phyloP scores from a whole-genome alignment of 139 green algal species.

The Ettlia oleoabundans region DNA sequence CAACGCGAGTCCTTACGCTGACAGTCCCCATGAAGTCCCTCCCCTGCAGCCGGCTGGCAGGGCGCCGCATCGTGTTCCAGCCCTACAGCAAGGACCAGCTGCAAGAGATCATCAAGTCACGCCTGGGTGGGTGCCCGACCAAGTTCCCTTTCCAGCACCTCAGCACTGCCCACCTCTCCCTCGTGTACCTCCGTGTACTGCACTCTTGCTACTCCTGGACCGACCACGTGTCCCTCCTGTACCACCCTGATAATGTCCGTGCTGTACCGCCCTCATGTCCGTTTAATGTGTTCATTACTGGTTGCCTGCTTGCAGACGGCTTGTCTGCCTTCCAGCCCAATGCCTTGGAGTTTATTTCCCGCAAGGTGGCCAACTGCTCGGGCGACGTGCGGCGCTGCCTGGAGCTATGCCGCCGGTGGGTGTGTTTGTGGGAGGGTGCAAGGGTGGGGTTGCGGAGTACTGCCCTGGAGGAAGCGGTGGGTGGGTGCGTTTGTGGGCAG shows the following conservation, averaged over 20 bases:
- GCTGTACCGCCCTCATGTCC: neutral
- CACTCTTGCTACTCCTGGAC: neutral
- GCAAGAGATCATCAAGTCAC: slow-evolving; percentile 72
- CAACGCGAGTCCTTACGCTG: no score
- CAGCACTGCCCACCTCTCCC: neutral
- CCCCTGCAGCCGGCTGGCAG: slow-evolving; percentile 59
- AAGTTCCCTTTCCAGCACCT: neutral
- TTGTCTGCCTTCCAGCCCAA: slow-evolving; percentile 48
- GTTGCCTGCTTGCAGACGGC: slow-evolving; percentile 19
- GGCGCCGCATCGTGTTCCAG: slow-evolving; percentile 78
- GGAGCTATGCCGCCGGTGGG: slow-evolving; percentile 67
- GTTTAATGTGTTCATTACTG: neutral
- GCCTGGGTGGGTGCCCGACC: slow-evolving; percentile 69
- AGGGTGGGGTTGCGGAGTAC: neutral
- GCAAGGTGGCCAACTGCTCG: slow-evolving; percentile 70
- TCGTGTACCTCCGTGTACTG: no score
- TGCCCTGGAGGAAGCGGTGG: neutral
- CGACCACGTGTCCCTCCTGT: neutral
- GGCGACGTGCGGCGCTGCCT: slow-evolving; percentile 80
- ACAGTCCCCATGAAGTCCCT: no score
- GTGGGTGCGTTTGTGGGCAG: no score
- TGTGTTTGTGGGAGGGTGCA: slow-evolving; percentile 14
- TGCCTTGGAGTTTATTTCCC: slow-evolving; percentile 54
- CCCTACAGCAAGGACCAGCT: slow-evolving; percentile 82
- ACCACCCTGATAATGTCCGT: neutral